Base-by-base conservation (phyloP, 2,329 filamentous ascomycete genomes). In the Ophiosphaerella herpotricha region DNA sequence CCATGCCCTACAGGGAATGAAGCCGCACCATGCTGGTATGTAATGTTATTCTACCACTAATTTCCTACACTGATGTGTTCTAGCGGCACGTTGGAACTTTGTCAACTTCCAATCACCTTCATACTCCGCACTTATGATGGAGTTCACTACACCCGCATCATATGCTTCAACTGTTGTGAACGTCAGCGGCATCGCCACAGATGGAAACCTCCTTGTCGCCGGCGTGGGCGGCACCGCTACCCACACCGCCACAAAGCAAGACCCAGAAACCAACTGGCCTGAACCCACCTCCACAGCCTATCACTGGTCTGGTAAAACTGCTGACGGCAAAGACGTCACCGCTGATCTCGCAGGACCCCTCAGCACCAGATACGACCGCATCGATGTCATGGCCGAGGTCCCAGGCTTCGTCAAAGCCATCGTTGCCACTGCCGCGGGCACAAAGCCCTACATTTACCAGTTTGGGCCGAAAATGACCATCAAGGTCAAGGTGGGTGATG, bases 391-490 rank as follows among this genome's bases (percentile, higher is more conserved):
- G 91, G 91, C 89, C 21, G 92, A 99, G 75, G 89, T 99, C 32
- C 94, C 94, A 3, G 90, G 88, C 26, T 96, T 99, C 66, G 87
- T 99, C 74, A 99, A 99, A 84, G 86, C 86, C 63, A 91, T 99
- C 70, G 91, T 96, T 23, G 90, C 90, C 37, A 87, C 84, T 58
- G 90, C 93, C 11, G 91, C 88, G 3, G 94, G 94, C 55, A 96
- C 94, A 24, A 94, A 91, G 79, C 94, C 94, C 5, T 99, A 97
- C 74, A 97, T 99, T 65, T 99, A 97, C 77, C 94, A 96, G 88
- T 97, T 87, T 75, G 81, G 81, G 14, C 88, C 89, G 50, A 84
- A 84, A 66, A 81, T 90, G 49, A 84, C 83, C 13, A 77, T 99
- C 61, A 93, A 94, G 80, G 67, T 99, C 63, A 94, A 92, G 75